These are phyloP conservation scores for Cercospora berteroae DNA, from an alignment of 2,329 filamentous ascomycete species.

Conservation along the genomic window DNA sequence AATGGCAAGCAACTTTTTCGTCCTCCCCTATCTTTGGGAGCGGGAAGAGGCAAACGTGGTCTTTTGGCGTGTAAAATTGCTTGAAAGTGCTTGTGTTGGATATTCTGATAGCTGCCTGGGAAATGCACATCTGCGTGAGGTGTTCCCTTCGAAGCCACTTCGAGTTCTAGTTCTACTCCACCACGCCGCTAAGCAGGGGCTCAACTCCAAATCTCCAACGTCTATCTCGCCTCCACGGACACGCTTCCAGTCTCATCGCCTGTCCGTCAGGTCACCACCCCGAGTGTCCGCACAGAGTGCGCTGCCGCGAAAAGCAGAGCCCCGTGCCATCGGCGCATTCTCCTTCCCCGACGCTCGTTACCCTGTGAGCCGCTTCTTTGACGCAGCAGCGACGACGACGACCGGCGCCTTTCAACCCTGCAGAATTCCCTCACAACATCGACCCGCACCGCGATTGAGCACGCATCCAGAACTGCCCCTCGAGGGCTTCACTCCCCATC, in stretches of 20 bases:
- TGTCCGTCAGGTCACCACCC: neutral
- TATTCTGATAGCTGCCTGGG: neutral
- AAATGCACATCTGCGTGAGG: neutral
- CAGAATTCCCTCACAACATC: neutral
- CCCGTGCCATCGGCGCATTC: slow-evolving; percentile 4
- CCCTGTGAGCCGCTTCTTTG: neutral
- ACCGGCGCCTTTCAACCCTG: slow-evolving; percentile 1
- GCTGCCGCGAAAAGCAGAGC: neutral
- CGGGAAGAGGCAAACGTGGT: neutral
- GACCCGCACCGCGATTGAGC: slow-evolving; percentile 16
- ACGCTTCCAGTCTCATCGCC: neutral
- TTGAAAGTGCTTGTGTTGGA: slow-evolving; percentile 3
- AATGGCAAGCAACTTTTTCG: neutral
- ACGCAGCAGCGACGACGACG: slow-evolving; percentile 9
- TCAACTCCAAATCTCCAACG: neutral
- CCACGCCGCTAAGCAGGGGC: neutral
- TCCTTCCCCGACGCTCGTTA: slow-evolving; percentile 24
- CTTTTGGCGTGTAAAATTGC: slow-evolving; percentile 1
- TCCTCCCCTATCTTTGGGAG: neutral
- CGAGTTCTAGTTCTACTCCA: neutral
- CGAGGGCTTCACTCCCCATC: slow-evolving; percentile 21
- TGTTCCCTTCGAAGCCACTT: neutral
- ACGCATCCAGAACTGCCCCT: slow-evolving; percentile 22
- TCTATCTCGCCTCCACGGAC: neutral
- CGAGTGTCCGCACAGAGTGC: neutral